Base-by-base conservation (phyloP, 2,329 filamentous ascomycete species). In the Coleophoma crateriformis region DNA sequence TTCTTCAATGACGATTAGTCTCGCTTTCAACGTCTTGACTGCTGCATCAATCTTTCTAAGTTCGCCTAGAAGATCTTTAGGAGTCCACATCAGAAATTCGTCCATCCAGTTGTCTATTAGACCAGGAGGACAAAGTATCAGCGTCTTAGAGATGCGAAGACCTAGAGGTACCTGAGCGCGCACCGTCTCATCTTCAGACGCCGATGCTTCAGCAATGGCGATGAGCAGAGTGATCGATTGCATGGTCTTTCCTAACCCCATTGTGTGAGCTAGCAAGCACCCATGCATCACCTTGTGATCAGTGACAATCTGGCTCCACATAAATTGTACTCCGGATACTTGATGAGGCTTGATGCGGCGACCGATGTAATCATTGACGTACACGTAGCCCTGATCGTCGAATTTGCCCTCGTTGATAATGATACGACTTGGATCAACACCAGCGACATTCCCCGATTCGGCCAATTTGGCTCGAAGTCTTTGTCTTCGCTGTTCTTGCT, bases 211-310 rank as follows among this genome's bases (percentile, higher is more conserved):
- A 4, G 82, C 75, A 53, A 96, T 79, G 0, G 88, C 84, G 14
- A 87, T 77, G 6, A 96, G 76, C n/a, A 96, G 71, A 1, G 89
- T 87, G 51, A 96, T 89, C 71, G 90, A 81, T 69, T 96, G 90
- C 84, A 95, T 90, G 0, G 90, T 95, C 70, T 96, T 96, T 14
- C 90, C 90, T 2, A 96, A 70, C 1, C 91, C 91, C 90, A 96
- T 96, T 0, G 88, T 89, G 64, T 96, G 90, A 6, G 90, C 87
- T 17, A 96, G 74, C 12, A 95, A 75, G 62, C 88, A 95, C 2
- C 90, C 90, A 65, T 90, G 84, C 15, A 76, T 75, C 5, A 72
- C 70, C 4, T 75, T 70, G 2, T 71, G 64, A 49, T 83, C 55
- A 33, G 77, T 75, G 6, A 92, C 79, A 41, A 96, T 72, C 55